A percentile compares a stretch with the other conserved stretches of the same genome.
phyloP scores from a whole-genome alignment of 306 rosid species.

The Crotalaria pallida region DNA sequence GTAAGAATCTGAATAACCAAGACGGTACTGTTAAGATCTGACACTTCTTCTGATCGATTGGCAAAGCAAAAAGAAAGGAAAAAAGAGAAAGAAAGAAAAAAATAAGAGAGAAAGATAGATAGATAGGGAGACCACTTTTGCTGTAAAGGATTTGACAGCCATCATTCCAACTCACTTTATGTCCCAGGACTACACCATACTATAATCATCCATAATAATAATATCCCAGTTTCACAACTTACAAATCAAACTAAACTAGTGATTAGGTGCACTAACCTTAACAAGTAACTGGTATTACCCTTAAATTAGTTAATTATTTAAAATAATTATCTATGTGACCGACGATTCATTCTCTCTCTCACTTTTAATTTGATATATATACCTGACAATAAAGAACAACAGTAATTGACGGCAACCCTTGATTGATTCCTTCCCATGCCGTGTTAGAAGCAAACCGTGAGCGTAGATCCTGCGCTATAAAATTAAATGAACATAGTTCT shows the following conservation, averaged over 20 bases:
- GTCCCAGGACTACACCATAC: slow-evolving; percentile 18
- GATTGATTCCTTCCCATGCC: neutral
- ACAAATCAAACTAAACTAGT: neutral
- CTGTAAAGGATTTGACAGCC: slow-evolving; percentile 67
- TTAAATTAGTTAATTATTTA: neutral
- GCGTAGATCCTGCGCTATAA: slow-evolving; percentile 7
- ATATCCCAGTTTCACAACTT: slow-evolving; percentile 14
- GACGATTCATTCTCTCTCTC: slow-evolving; percentile 13
- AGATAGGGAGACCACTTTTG: slow-evolving; percentile 35
- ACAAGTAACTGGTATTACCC: neutral
- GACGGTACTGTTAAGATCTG: slow-evolving; percentile 53
- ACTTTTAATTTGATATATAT: neutral
- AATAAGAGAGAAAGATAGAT: slow-evolving; percentile 1
- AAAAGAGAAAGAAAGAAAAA: neutral
- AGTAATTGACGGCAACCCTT: slow-evolving; percentile 16
- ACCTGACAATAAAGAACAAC: slow-evolving; percentile 22
- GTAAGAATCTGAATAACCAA: slow-evolving; percentile 42
- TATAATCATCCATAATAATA: neutral
- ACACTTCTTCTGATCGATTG: slow-evolving; percentile 58
- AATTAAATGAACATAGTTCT: slow-evolving; percentile 13
- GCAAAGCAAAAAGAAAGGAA: slow-evolving; percentile 34
- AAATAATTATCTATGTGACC: neutral
- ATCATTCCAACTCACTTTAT: slow-evolving; percentile 56
- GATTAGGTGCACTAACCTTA: neutral
- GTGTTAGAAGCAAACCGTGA: slow-evolving; percentile 20